Percentiles rank a stretch among this genome's conserved stretches.
These are phyloP conservation scores for Geranium brycei DNA, from an alignment of 345 rosid genomes.

Conservation along the genomic window DNA sequence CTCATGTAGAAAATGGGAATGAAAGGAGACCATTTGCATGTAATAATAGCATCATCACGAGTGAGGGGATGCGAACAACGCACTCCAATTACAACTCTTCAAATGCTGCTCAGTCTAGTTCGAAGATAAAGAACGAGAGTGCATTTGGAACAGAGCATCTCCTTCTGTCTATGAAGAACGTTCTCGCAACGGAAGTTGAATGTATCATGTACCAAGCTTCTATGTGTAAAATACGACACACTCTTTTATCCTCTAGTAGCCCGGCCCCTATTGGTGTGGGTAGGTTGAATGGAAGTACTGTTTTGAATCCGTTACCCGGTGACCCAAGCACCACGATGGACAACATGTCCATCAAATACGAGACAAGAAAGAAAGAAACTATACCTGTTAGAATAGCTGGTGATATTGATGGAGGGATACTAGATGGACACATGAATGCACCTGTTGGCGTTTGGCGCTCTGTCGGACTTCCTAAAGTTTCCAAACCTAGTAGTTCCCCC, in stretches of 20 bases:
- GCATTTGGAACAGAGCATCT: conserved; percentile 37
- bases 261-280: conserved; percentile 36
- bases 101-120: conserved; percentile 35
- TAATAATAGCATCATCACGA: conserved; percentile 31
- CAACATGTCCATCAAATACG: conserved; percentile 58
- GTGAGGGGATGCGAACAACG: conserved; percentile 33
- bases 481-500: conserved; percentile 50
- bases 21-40: conserved; percentile 28
- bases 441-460: conserved; percentile 98
- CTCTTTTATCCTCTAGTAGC: conserved; percentile 35
- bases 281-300: conserved; percentile 45
- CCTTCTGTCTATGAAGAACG: conserved; percentile 47
- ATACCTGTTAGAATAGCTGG: conserved; percentile 90
- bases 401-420: conserved; percentile 68
- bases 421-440: conserved; percentile 68
- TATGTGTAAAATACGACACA: conserved; percentile 81
- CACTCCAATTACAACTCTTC: conserved; percentile 42
- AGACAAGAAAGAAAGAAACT: conserved; percentile 68
- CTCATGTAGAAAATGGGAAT: conserved; percentile 48
- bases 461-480: conserved; percentile 70
- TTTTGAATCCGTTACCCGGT: conserved; percentile 56
- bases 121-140: conserved; percentile 40
- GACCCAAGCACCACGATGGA: conserved; percentile 70
- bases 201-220: conserved; percentile 80
- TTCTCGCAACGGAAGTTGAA: conserved; percentile 77